These are phyloP conservation scores for Barnettozyma sucrosica DNA, from an alignment of 805 yeast genomes.

Conservation along the genomic window DNA sequence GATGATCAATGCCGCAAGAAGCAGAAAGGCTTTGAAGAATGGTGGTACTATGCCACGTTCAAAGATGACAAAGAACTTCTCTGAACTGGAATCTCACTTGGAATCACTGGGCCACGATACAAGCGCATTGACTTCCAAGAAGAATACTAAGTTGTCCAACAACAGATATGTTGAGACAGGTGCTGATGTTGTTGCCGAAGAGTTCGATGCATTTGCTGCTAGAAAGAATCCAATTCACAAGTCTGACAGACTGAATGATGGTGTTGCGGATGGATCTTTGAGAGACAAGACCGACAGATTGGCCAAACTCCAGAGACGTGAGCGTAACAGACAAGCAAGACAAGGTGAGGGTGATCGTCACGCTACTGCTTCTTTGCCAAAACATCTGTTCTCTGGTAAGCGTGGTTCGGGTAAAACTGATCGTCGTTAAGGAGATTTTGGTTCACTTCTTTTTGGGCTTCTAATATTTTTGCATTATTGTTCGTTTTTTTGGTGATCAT, in stretches of 20 bases:
- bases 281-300: constrained; percentile 83
- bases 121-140: constrained; percentile 51
- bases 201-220: constrained; percentile 23
- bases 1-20: constrained; percentile 85
- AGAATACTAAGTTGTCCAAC: constrained; percentile 32
- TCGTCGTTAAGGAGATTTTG: constrained; percentile 51
- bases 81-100: constrained; percentile 85
- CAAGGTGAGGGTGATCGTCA: constrained; percentile 97
- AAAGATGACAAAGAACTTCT: constrained; percentile 65
- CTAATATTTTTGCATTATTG: constrained; percentile 7
- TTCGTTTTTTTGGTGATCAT: background rate
- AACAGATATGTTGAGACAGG: constrained; percentile 51
- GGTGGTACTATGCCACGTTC: constrained; percentile 89
- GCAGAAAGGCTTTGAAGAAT: constrained; percentile 81
- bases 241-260: constrained; percentile 78
- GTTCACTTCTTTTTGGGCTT: background rate
- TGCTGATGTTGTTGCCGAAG: constrained; percentile 47
- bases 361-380: constrained; percentile 76
- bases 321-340: constrained; percentile 86
- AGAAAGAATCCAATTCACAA: constrained; percentile 41
- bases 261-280: constrained; percentile 74
- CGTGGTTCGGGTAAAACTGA: constrained; percentile 93
- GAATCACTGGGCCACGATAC: constrained; percentile 87
- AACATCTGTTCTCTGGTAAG: constrained; percentile 94
- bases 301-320: constrained; percentile 86